Conservation (phyloP, 768 basidiomycete genomes). For the Epithele typhae region DNA sequence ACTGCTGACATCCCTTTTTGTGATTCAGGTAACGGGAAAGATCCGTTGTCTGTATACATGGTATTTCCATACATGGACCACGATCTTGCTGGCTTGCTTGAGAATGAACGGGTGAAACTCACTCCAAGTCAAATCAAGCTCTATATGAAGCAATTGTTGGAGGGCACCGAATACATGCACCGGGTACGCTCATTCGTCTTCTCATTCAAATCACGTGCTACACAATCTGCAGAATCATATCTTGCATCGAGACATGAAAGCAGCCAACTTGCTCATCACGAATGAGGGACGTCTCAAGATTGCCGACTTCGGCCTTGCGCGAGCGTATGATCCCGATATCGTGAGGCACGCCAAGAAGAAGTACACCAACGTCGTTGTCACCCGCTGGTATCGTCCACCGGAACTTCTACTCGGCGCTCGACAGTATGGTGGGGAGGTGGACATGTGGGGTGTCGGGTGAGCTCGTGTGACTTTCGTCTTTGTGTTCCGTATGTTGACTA, state of each 20-base stretch:
- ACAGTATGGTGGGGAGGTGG: constrained; percentile 90
- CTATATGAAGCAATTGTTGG: constrained; percentile 94
- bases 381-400: constrained; percentile 92
- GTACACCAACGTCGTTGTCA: constrained; percentile 96
- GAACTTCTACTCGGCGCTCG: constrained; percentile 87
- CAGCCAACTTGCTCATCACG: constrained; percentile 92
- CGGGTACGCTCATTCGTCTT: constrained; percentile 48
- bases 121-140: constrained; percentile 87
- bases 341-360: constrained; percentile 49
- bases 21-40: constrained; percentile 60
- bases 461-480: too few relatives aligned
- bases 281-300: constrained; percentile 82
- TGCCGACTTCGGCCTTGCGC: constrained; percentile 95
- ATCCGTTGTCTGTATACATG: constrained; percentile 89
- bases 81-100: constrained; percentile 90
- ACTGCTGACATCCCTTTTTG: not conserved
- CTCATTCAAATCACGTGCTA: constrained; percentile 2
- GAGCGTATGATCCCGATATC: constrained; percentile 60
- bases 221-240: constrained; percentile 73
- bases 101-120: constrained; percentile 85
- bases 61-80: constrained; percentile 99
- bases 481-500: too few relatives aligned
- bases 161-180: constrained; percentile 96
- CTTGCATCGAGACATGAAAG: constrained; percentile 98
- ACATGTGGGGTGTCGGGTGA: constrained; percentile 97